Evolutionary conservation across 2,329 filamentous ascomycete species (phyloP).

Genomic region (Tympanopsis confertula): DNA sequence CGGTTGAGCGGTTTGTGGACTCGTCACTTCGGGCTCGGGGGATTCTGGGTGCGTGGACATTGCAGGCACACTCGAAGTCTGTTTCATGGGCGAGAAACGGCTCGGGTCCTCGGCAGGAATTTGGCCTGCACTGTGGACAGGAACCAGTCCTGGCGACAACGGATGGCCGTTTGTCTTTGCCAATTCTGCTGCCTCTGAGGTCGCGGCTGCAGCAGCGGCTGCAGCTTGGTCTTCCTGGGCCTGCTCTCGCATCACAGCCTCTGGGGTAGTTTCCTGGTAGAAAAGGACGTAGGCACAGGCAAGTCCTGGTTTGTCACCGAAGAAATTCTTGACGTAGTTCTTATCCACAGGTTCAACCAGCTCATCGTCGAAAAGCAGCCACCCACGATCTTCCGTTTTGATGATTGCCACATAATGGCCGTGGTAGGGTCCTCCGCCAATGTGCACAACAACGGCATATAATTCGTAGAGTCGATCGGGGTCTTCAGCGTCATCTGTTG

Average conservation of each 20-base stretch:
- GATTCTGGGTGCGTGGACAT: neutral
- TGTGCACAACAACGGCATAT: slow-evolving; percentile 94
- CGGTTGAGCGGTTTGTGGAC: neutral
- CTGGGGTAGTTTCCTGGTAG: slow-evolving; percentile 65
- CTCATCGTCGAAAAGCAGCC: slow-evolving; percentile 94
- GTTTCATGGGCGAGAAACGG: slow-evolving; percentile 7
- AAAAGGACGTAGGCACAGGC: slow-evolving; percentile 96
- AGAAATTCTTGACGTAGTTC: slow-evolving; percentile 91
- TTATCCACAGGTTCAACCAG: slow-evolving; percentile 98
- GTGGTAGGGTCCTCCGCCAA: slow-evolving; percentile 91
- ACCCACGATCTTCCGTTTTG: slow-evolving; percentile 90
- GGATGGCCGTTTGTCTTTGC: neutral
- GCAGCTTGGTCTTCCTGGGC: neutral
- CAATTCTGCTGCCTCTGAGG: too few species aligned
- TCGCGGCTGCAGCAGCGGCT: slow-evolving; percentile 3
- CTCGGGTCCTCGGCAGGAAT: neutral
- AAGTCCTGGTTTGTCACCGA: slow-evolving; percentile 80
- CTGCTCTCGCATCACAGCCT: neutral
- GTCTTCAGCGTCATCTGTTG: slow-evolving; percentile 87
- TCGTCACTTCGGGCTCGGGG: neutral
- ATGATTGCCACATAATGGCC: slow-evolving; percentile 97
- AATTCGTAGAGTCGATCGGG: slow-evolving; percentile 90
- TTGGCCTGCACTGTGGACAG: neutral
- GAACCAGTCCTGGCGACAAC: neutral
- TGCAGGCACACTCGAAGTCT: slow-evolving; percentile 2